Conservation (phyloP, 495 filamentous ascomycete genomes). For the Aspergillus sclerotioniger region DNA sequence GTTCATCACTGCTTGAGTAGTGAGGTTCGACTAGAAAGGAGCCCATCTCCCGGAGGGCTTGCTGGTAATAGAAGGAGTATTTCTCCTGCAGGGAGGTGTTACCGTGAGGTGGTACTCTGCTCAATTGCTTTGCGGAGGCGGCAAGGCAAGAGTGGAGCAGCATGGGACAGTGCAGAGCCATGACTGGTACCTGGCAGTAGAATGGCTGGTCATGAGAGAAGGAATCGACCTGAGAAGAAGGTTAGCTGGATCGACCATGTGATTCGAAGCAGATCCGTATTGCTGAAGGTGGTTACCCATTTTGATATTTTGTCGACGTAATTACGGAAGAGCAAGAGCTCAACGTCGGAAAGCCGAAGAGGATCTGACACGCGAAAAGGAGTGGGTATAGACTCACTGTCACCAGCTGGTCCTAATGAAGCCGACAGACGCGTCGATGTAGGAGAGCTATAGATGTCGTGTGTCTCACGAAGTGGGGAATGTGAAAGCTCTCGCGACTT, state of each 20-base stretch:
- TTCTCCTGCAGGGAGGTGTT: no score
- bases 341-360: not conserved
- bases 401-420: no score
- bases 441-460: no score
- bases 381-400: not conserved
- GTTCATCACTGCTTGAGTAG: slow-evolving; percentile 3
- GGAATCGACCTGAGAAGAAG: no score
- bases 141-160: slow-evolving; percentile 10
- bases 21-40: not conserved
- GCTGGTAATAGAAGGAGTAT: slow-evolving; percentile 3
- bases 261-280: no score
- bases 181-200: not conserved
- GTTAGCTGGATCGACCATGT: no score
- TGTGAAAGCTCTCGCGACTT: no score
- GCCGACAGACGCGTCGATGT: no score
- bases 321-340: slow-evolving; percentile 4
- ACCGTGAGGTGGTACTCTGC: not conserved
- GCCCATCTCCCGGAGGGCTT: slow-evolving; percentile 6
- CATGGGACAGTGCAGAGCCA: slow-evolving; percentile 9
- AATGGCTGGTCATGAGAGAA: slow-evolving; percentile 12
- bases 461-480: no score
- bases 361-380: not conserved
- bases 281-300: no score
- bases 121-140: slow-evolving; percentile 4
- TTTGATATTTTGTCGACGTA: slow-evolving; percentile 8